A percentile compares a stretch with the other conserved stretches of the same genome.
phyloP scores from a whole-genome alignment of 805 yeast species.

The Vanderwaltozyma yarrowii region DNA sequence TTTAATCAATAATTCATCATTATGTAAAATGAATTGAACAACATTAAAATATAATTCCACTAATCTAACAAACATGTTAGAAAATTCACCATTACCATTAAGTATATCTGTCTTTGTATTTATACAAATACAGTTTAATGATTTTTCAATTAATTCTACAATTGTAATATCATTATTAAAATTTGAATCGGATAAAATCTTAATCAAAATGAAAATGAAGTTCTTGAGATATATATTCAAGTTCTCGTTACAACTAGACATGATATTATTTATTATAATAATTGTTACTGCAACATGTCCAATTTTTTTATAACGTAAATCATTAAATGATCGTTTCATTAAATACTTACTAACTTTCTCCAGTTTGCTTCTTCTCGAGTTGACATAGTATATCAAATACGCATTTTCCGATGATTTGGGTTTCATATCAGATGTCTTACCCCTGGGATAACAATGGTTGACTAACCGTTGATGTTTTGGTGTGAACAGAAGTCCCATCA shows the following conservation, averaged over 20 bases:
- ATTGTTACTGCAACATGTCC: conserved; percentile 85
- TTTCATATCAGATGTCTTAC: conserved; percentile 73
- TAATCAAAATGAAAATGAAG: conserved; percentile 49
- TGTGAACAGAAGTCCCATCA: conserved; percentile 29
- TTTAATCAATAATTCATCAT: conserved; percentile 22
- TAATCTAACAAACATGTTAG: conserved; percentile 26
- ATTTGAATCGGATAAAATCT: conserved; percentile 32
- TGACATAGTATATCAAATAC: conserved; percentile 78
- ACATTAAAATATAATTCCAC: conserved; percentile 16
- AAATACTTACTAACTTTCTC: conserved; percentile 74
- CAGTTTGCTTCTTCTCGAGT: conserved; percentile 77
- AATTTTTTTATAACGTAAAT: conserved; percentile 47
- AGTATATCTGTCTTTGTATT: conserved; percentile 53
- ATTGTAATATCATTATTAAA: conserved; percentile 51
- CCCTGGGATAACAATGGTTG: conserved; percentile 84
- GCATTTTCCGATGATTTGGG: conserved; percentile 89
- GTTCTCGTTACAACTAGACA: conserved; percentile 70
- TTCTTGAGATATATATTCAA: conserved; percentile 70
- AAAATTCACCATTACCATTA: conserved; percentile 47
- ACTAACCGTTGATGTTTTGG: conserved; percentile 87
- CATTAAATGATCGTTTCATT: conserved; percentile 48
- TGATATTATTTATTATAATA: conserved; percentile 56
- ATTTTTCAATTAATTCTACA: conserved; percentile 40
- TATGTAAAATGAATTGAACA: conserved; percentile 23
- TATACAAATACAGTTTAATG: conserved; percentile 37